A percentile compares a stretch with the other conserved stretches of the same genome.
Conservation (phyloP, 2,329 filamentous ascomycete species). For the Sarocladium strictum region DNA sequence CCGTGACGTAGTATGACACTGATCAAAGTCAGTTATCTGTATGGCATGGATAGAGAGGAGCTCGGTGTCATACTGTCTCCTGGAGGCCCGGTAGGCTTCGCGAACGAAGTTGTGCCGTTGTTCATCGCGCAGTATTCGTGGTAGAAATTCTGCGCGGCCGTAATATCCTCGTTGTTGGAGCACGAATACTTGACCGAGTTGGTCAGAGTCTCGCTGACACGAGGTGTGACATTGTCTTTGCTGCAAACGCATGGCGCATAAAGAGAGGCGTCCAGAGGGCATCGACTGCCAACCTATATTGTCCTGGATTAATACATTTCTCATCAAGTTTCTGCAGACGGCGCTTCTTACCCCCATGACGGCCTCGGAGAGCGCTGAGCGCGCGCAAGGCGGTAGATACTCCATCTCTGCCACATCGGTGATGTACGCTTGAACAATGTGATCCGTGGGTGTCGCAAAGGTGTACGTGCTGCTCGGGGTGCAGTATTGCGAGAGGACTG, state of each 20-base stretch:
- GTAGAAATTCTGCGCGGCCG: constrained; percentile 44
- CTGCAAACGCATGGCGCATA: constrained; percentile 46
- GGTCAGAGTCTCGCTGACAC: constrained; percentile 36
- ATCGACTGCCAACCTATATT: constrained; percentile 24
- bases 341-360: constrained; percentile 23
- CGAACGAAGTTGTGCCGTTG: constrained; percentile 43
- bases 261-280: constrained; percentile 32
- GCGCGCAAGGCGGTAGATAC: constrained; percentile 34
- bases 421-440: constrained; percentile 40
- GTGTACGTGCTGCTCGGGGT: constrained; percentile 30
- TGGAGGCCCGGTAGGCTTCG: constrained; percentile 37
- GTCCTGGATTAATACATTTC: constrained; percentile 8
- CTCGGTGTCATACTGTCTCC: constrained; percentile 38
- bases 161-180: constrained; percentile 37
- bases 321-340: not conserved
- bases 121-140: constrained; percentile 46
- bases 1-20: constrained; percentile 52
- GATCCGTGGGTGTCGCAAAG: constrained; percentile 35
- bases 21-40: not conserved
- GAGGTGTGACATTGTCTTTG: constrained; percentile 42
- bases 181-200: constrained; percentile 37
- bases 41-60: constrained; percentile 10
- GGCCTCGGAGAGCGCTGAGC: constrained; percentile 22
- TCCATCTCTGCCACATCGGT: constrained; percentile 39
- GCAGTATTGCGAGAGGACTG: constrained; percentile 43